Evolutionary conservation across 1,139 yeast genomes (phyloP), one percentile per base, ranked within the genome.

Genomic region (Hyphopichia buzzinii): DNA sequence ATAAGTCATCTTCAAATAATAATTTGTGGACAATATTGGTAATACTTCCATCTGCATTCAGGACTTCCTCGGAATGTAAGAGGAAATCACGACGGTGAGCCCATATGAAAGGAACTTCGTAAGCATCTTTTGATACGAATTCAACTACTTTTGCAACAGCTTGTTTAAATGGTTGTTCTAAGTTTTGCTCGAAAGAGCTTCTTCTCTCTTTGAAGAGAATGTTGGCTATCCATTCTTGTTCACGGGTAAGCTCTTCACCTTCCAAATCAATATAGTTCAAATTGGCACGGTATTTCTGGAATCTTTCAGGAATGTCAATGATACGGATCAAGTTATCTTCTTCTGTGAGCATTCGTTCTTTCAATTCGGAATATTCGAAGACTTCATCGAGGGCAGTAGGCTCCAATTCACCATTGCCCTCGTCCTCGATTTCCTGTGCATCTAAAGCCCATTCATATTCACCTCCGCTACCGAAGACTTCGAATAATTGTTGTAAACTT

Each of bases 391-490:
- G 72, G 2, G 81, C 75, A 0, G 83, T 69, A 39, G 82, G 82
- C 40, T 74, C 75, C 44, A 74, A 72, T 29, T 72, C 75, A 8
- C 75, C 77, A 41, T 67, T 74, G 34, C 78, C 78, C 31, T 74
- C 79, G 39, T 74, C 82, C 46, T 74, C 81, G 41, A 81, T 83
- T 47, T 82, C 86, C 62, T 88, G 95, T 24, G 89, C 90, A 52
- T 88, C 97, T 41, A 94, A 71, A 2, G 98, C 98, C 97, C 97
- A 92, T 43, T 88, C 97, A 60, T 92, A 92, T 57, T 90, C 97
- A 42, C 84, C 92, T 32, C 98, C 99, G 58, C 89, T 94, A 43
- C 99, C 99, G 56, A 92, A 92, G 8, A 92, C 90, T 59, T 92
- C 98, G 54, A 81, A 89, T 52, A 92, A 77, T 57, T 92, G 97